phyloP scores from a whole-genome alignment of 768 basidiomycete genomes.

The Pseudohyphozyma bogoriensis region DNA sequence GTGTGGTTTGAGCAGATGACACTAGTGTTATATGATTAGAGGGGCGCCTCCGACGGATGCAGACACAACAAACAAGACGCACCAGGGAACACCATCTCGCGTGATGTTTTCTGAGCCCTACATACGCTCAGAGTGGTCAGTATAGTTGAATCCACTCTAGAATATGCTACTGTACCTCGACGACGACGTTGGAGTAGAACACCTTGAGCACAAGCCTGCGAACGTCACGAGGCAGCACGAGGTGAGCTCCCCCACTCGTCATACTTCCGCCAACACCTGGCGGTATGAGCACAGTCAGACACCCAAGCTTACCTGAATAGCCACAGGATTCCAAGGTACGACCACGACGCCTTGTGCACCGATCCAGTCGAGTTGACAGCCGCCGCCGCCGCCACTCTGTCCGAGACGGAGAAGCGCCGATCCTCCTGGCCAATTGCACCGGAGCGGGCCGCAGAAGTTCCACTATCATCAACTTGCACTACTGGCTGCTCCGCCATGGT shows the following conservation, averaged over 20 bases:
- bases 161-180: slow-evolving; percentile 43
- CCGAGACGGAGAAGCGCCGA: no score
- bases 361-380: no score
- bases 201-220: slow-evolving; percentile 67
- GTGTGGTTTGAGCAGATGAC: slow-evolving; percentile 79
- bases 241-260: neutral
- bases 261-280: neutral
- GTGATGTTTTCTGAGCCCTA: slow-evolving; percentile 67
- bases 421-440: no score
- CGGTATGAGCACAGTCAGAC: neutral
- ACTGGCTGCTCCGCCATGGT: no score
- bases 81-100: slow-evolving; percentile 65
- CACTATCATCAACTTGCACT: no score
- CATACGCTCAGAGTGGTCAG: slow-evolving; percentile 33
- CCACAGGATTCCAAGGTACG: slow-evolving; percentile 20
- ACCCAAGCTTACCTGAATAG: slow-evolving; percentile 13
- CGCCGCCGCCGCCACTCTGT: no score
- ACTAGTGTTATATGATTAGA: slow-evolving; percentile 41
- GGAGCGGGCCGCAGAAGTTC: no score
- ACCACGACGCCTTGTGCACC: slow-evolving; percentile 1
- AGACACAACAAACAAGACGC: slow-evolving; percentile 19
- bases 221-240: neutral
- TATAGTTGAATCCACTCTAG: neutral
- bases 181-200: slow-evolving; percentile 79
- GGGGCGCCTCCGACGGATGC: neutral